Percentiles rank a stretch among this genome's conserved stretches.
Evolutionary conservation across 225 moss, liverwort and hornwort species (phyloP).

Genomic region (Pleurozium schreberi): DNA sequence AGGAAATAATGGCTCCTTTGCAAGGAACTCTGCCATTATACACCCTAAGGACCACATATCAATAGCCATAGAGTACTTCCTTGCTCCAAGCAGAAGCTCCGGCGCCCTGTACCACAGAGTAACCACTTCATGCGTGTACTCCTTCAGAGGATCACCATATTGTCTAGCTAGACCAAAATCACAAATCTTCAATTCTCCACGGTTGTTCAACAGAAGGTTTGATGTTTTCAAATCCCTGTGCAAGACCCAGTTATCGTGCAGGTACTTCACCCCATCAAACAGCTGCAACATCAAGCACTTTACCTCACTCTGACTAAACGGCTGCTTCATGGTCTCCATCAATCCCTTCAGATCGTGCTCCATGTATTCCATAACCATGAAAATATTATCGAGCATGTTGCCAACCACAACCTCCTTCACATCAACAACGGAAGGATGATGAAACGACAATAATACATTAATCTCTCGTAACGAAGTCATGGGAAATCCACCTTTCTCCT

Average conservation of each 20-base stretch:
- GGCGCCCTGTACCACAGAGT: conserved; percentile 69
- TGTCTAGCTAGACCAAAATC: conserved; percentile 96
- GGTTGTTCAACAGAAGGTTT: conserved; percentile 56
- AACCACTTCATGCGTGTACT: conserved; percentile 59
- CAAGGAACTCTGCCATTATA: conserved; percentile 60
- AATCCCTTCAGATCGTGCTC: conserved; percentile 97
- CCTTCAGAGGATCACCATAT: conserved; percentile 91
- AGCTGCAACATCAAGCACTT: conserved; percentile 97
- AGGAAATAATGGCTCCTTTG: conserved; percentile 51
- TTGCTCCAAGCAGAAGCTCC: conserved; percentile 50
- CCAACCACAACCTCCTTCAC: conserved; percentile 99
- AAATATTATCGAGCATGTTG: conserved; percentile 80
- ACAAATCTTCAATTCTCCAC: conserved; percentile 85
- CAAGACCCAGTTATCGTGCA: conserved; percentile 98
- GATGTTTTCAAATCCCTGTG: conserved; percentile 84
- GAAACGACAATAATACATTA: conserved; percentile 87
- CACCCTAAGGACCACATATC: conserved; percentile 72
- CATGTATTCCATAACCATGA: conserved; percentile 99
- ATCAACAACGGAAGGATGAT: conserved; percentile 87
- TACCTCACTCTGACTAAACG: conserved; percentile 97
- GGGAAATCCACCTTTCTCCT: conserved; percentile 81
- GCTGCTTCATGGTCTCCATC: conserved; percentile 97
- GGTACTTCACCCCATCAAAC: conserved; percentile 82
- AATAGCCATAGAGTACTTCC: conserved; percentile 48
- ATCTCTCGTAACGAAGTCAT: conserved; percentile 89